phyloP scores from a whole-genome alignment of 2,329 filamentous ascomycete genomes.

The Tolypocladium pustulatum region DNA sequence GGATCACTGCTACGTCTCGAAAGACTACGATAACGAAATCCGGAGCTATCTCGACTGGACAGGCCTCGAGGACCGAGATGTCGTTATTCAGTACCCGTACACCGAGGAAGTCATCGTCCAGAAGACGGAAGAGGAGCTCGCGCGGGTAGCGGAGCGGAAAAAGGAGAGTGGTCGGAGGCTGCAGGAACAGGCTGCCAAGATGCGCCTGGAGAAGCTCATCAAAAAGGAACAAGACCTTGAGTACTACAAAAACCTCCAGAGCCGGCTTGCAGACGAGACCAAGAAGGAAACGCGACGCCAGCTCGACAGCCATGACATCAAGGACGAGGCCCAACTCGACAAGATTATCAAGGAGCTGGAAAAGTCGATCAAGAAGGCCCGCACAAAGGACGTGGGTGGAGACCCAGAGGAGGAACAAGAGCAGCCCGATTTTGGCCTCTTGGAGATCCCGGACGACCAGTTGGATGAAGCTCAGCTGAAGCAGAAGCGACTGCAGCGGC shows the following conservation, averaged over 20 bases:
- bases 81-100: constrained; percentile 85
- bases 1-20: constrained; percentile 83
- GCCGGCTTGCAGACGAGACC: constrained; percentile 59
- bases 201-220: constrained; percentile 89
- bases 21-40: constrained; percentile 73
- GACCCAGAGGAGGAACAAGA: constrained; percentile 72
- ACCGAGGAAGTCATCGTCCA: constrained; percentile 83
- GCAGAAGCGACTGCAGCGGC: constrained; percentile 81
- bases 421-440: constrained; percentile 73
- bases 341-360: constrained; percentile 82
- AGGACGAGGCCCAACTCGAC: constrained; percentile 80
- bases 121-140: constrained; percentile 91
- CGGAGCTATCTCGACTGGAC: constrained; percentile 77
- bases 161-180: constrained; percentile 86
- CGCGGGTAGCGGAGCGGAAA: constrained; percentile 80
- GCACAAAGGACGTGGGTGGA: constrained; percentile 86
- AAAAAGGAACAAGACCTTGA: constrained; percentile 93
- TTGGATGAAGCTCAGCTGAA: constrained; percentile 87
- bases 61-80: constrained; percentile 79
- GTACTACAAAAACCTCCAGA: constrained; percentile 80
- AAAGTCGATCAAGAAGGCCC: constrained; percentile 75
- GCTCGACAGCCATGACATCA: constrained; percentile 82
- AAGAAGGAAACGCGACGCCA: constrained; percentile 88
- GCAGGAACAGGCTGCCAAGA: constrained; percentile 94
- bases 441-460: constrained; percentile 84